Evolutionary conservation across 345 rosid genomes (phyloP).

Genomic region (Streptanthus diversifolius): DNA sequence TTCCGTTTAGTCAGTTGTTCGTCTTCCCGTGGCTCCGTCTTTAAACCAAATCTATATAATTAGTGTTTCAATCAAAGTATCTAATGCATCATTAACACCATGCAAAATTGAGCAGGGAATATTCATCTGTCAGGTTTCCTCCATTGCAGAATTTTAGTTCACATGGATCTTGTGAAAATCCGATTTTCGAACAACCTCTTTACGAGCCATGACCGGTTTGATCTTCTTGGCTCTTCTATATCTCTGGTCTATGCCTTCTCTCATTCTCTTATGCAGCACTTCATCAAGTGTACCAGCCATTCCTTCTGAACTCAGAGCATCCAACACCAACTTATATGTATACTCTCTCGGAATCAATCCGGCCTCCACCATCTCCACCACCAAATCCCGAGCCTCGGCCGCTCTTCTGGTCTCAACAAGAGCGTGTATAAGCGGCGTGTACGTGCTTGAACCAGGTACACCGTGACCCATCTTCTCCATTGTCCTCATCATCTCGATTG

Average conservation of each 20-base stretch:
- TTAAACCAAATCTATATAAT: not conserved
- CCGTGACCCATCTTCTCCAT: constrained; percentile 73
- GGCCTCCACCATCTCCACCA: constrained; percentile 61
- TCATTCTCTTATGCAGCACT: constrained; percentile 45
- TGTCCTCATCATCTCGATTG: constrained; percentile 66
- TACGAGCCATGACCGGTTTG: constrained; percentile 48
- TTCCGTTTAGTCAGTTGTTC: constrained; percentile 40
- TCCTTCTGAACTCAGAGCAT: constrained; percentile 44
- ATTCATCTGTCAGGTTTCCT: not conserved
- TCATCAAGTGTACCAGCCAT: constrained; percentile 36
- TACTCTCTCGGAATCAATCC: constrained; percentile 80
- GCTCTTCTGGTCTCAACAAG: constrained; percentile 65
- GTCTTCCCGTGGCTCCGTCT: constrained; percentile 40
- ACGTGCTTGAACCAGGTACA: constrained; percentile 57
- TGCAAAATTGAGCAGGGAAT: not conserved
- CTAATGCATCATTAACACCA: not conserved
- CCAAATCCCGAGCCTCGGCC: constrained; percentile 56
- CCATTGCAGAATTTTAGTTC: not conserved
- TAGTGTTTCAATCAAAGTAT: not conserved
- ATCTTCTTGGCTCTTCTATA: constrained; percentile 50
- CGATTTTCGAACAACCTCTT: not conserved
- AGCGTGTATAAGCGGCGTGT: constrained; percentile 75
- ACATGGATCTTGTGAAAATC: not conserved
- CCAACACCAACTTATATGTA: constrained; percentile 66
- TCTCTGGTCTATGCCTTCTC: constrained; percentile 50